Conservation (phyloP, 148 eudicot genomes). For the Mesembryanthemum crystallinum region DNA sequence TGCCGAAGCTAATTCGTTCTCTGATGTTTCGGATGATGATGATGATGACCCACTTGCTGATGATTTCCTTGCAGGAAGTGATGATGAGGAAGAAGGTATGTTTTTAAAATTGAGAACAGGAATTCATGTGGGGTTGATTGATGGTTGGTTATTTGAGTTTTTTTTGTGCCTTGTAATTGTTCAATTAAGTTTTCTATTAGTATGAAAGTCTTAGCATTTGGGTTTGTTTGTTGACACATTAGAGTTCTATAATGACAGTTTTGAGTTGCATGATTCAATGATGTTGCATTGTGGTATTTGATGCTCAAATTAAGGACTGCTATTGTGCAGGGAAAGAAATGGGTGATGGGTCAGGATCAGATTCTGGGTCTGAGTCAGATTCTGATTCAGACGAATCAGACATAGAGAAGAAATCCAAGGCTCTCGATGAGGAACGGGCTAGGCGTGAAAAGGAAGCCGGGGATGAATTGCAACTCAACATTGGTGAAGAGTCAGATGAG, state of each 20-base stretch:
- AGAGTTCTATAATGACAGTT: background rate
- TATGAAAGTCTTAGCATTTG: background rate
- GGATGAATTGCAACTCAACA: constrained; percentile 50
- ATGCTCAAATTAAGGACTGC: constrained; percentile 21
- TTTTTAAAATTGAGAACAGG: background rate
- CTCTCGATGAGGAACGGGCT: constrained; percentile 39
- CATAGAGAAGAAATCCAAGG: constrained; percentile 45
- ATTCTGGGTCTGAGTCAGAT: constrained; percentile 39
- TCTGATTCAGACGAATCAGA: constrained; percentile 44
- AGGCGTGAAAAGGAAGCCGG: constrained; percentile 51
- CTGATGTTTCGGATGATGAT: constrained; percentile 28
- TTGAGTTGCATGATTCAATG: background rate
- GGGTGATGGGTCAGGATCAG: constrained; percentile 32
- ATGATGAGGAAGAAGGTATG: constrained; percentile 37
- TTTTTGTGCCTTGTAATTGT: background rate
- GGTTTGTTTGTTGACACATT: no score
- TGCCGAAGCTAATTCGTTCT: constrained; percentile 28
- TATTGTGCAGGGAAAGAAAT: constrained; percentile 12
- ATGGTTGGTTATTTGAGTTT: background rate
- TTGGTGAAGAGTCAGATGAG: constrained; percentile 62
- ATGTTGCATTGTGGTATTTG: background rate
- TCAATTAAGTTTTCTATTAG: background rate
- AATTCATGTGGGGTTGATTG: background rate
- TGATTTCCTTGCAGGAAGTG: constrained; percentile 63
- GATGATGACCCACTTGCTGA: constrained; percentile 41